Evolutionary conservation across 768 basidiomycete species (phyloP).

Genomic region (Hemileccinum rubropunctum): DNA sequence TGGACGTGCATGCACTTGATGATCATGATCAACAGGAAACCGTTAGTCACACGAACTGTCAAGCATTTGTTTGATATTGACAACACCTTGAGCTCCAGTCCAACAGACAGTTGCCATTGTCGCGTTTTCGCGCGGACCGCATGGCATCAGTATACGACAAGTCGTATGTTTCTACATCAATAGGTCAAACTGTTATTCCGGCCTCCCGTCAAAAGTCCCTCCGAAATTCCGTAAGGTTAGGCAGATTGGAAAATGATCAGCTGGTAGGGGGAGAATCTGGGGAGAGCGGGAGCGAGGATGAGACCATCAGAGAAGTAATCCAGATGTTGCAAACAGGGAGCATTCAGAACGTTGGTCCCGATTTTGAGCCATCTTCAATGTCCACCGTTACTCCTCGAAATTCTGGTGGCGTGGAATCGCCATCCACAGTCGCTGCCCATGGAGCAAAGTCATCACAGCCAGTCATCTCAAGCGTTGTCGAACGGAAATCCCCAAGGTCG

Average conservation of each 20-base stretch:
- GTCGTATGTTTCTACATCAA: slow-evolving; percentile 39
- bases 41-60: slow-evolving; percentile 30
- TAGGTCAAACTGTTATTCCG: slow-evolving; percentile 43
- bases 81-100: slow-evolving; percentile 25
- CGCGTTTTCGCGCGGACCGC: slow-evolving; percentile 63
- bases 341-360: slow-evolving; percentile 53
- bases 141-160: slow-evolving; percentile 48
- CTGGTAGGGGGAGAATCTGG: slow-evolving; percentile 50
- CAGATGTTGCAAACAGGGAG: slow-evolving; percentile 50
- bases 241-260: slow-evolving; percentile 50
- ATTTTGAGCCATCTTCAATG: slow-evolving; percentile 25
- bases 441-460: slow-evolving; percentile 42
- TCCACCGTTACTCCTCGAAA: background rate
- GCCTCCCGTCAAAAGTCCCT: slow-evolving; percentile 45
- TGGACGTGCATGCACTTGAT: slow-evolving; percentile 46
- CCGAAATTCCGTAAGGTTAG: slow-evolving; percentile 52
- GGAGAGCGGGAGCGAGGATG: slow-evolving; percentile 56
- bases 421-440: background rate
- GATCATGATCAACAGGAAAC: slow-evolving; percentile 44
- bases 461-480: slow-evolving; percentile 22
- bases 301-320: slow-evolving; percentile 47
- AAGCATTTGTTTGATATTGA: slow-evolving; percentile 4
- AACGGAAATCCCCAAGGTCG: slow-evolving; percentile 18
- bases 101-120: slow-evolving; percentile 49
- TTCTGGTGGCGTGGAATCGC: background rate